Evolutionary conservation across 2,329 filamentous ascomycete genomes (phyloP), one percentile per base, ranked within the genome.

Genomic region (Paracorniculantispora psalliotae): DNA sequence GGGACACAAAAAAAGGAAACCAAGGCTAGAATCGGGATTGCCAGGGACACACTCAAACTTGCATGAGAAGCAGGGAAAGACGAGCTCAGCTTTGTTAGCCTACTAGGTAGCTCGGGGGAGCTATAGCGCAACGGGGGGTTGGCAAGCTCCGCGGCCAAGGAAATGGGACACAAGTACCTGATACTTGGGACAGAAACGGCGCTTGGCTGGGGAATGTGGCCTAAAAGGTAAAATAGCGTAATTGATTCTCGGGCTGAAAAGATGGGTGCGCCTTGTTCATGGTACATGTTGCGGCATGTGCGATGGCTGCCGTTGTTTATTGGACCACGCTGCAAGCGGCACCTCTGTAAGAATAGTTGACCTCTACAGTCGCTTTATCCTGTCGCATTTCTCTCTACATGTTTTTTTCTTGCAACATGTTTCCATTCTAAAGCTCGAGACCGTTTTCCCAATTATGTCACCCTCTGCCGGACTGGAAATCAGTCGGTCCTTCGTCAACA

Each of bases 251-350:
- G 23, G 48, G 30, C 19, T 25, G 5, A 3, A 19, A 26, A 13
- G 26, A 19, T 12, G 10, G 35, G 17, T 21, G n/a, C 9, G 28
- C 13, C 17, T 46, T 35, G 53, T 56, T 3, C 9, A 19, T 9
- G 30, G 54, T 57, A 57, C 54, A 17, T 50, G 23, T n/a, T n/a
- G 21, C 15, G 30, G 44, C 55, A 57, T 57, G 47, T 57, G 55
- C 47, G 33, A 35, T 10, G 21, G 19, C 37, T n/a, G 13, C 35
- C 25, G 55, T 26, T 44, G 37, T 57, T 51, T 46, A 57, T 57
- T 57, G 55, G 55, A 48, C 19, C 13, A 37, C 25, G 37, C 35
- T 43, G 35, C 50, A 43, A 30, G 35, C 23, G 19, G 37, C 50
- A 6, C 23, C 13, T 41, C 37, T 41, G 17, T 41, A 13, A n/a